Evolutionary conservation across 2,329 filamentous ascomycete species (phyloP).

Genomic region (Lasiodiplodia citricola): DNA sequence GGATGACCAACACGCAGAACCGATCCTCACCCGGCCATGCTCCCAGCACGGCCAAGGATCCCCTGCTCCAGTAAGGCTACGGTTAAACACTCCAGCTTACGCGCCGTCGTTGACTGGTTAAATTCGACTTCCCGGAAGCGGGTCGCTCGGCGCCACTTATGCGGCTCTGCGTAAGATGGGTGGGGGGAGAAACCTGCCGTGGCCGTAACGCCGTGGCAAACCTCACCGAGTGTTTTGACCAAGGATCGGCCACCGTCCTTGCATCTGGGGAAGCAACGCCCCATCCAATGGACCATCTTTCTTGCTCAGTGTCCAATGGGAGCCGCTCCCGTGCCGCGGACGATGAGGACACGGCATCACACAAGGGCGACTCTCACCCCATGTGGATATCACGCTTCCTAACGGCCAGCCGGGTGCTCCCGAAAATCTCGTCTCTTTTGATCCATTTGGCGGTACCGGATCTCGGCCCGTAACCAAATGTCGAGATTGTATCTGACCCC

Average conservation of each 20-base stretch:
- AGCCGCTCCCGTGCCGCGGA: background rate
- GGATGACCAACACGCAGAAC: background rate
- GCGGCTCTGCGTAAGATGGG: background rate
- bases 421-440: background rate
- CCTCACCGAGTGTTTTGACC: background rate
- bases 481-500: background rate
- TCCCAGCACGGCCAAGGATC: background rate
- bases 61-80: background rate
- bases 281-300: background rate
- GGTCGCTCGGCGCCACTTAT: background rate
- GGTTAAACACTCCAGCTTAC: background rate
- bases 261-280: background rate
- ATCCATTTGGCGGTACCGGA: background rate
- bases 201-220: too few species aligned
- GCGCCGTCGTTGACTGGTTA: too few species aligned
- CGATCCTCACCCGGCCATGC: background rate
- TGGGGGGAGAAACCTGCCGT: too few species aligned
- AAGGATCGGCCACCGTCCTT: background rate
- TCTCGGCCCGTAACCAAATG: background rate
- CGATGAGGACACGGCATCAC: background rate
- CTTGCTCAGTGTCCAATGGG: background rate
- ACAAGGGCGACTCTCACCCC: background rate
- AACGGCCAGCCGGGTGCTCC: conserved; percentile 1
- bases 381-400: background rate
- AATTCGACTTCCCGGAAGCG: too few species aligned